phyloP scores from a whole-genome alignment of 345 rosid genomes.

The Hirschfeldia incana region DNA sequence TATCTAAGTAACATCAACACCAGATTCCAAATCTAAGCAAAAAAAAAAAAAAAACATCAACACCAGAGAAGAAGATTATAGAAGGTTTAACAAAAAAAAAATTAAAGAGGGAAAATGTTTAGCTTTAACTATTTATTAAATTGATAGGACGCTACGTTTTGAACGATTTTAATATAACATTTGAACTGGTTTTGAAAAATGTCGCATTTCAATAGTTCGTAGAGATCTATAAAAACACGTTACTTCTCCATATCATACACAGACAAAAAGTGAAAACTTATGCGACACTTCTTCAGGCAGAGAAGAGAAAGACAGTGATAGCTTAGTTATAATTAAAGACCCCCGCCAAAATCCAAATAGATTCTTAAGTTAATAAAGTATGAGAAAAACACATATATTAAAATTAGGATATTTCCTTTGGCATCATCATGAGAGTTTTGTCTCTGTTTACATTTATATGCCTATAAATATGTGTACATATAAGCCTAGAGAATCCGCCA shows the following conservation, averaged over 20 bases:
- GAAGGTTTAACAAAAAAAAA: not conserved
- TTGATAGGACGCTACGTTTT: not conserved
- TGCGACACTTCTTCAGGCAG: slow-evolving; percentile 44
- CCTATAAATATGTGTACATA: slow-evolving; percentile 28
- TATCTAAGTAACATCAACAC: slow-evolving; percentile 5
- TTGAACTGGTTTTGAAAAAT: slow-evolving; percentile 8
- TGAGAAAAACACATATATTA: not conserved
- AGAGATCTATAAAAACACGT: slow-evolving; percentile 38
- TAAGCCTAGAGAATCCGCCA: slow-evolving; percentile 39
- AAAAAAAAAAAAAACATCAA: not conserved
- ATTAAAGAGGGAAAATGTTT: not conserved
- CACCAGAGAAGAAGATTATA: not conserved
- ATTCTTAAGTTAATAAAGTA: slow-evolving; percentile 27
- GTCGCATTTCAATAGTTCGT: slow-evolving; percentile 38
- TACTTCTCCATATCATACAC: slow-evolving; percentile 37
- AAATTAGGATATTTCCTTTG: slow-evolving; percentile 31
- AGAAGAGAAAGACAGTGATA: slow-evolving; percentile 42
- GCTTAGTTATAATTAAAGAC: slow-evolving; percentile 39
- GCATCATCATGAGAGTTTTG: slow-evolving; percentile 35
- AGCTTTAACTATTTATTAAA: not conserved
- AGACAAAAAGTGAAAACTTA: slow-evolving; percentile 40
- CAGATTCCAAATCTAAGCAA: not conserved
- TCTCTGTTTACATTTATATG: slow-evolving; percentile 31
- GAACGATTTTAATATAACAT: not conserved
- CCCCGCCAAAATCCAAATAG: slow-evolving; percentile 37